A percentile compares a stretch with the other conserved stretches of the same genome.
Evolutionary conservation across 2,329 filamentous ascomycete species (phyloP).

Genomic region (Penicillium sp.): DNA sequence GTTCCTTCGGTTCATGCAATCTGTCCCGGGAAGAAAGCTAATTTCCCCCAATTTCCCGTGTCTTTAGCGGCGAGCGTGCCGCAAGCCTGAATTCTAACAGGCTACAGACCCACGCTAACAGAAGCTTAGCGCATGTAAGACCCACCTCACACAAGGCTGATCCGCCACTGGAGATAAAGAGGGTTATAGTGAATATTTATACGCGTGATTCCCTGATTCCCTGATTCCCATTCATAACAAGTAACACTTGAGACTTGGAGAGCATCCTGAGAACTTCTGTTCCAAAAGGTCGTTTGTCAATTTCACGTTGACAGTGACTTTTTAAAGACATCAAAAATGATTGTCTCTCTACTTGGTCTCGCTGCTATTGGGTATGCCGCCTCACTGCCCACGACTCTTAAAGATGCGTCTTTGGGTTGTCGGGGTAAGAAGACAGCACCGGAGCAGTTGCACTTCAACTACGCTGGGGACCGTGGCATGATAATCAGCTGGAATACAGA

Average conservation of each 20-base stretch:
- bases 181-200: neutral
- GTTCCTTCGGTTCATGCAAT: neutral
- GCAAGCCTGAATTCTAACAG: neutral
- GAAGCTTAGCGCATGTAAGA: neutral
- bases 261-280: too few relatives aligned
- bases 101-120: neutral
- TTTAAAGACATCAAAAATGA: neutral
- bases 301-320: neutral
- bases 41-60: neutral
- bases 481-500: conserved; percentile 36
- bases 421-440: neutral
- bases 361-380: neutral
- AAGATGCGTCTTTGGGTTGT: neutral
- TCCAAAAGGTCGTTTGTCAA: neutral
- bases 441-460: conserved; percentile 16
- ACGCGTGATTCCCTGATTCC: neutral
- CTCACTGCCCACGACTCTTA: neutral
- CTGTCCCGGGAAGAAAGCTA: neutral
- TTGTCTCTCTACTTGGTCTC: neutral
- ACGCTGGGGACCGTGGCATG: conserved; percentile 19
- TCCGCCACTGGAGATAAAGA: neutral
- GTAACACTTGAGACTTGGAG: neutral
- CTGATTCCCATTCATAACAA: neutral
- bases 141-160: neutral
- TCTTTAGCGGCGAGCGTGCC: neutral